Conservation (phyloP, 345 rosid species). For the Arabidopsis thaliana region TAIR10.1 NC_003076.8:9405501-9406000, state of each 20-base stretch:
- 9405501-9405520: conserved; percentile 41
- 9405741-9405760: conserved; percentile 25
- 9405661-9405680: conserved; percentile 49
- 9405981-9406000: not conserved
- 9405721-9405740: conserved; percentile 42
- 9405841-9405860: conserved; percentile 9
- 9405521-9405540: conserved; percentile 34
- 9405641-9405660: conserved; percentile 48
- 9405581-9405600: conserved; percentile 28
- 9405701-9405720: conserved; percentile 56
- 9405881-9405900: not conserved
- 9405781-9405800: not conserved
- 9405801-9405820: conserved; percentile 15
- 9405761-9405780: conserved; percentile 1
- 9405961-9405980: conserved; percentile 16
- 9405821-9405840: conserved; percentile 7
- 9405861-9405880: not conserved
- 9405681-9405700: conserved; percentile 59
- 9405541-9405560: conserved; percentile 47
- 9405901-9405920: conserved; percentile 4
- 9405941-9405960: conserved; percentile 20
- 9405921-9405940: conserved; percentile 9
- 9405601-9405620: conserved; percentile 18
- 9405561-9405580: conserved; percentile 9
- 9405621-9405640: conserved; percentile 30